Conservation (phyloP, 805 yeast species). For the Tetrapisispora pingtungensis region DNA sequence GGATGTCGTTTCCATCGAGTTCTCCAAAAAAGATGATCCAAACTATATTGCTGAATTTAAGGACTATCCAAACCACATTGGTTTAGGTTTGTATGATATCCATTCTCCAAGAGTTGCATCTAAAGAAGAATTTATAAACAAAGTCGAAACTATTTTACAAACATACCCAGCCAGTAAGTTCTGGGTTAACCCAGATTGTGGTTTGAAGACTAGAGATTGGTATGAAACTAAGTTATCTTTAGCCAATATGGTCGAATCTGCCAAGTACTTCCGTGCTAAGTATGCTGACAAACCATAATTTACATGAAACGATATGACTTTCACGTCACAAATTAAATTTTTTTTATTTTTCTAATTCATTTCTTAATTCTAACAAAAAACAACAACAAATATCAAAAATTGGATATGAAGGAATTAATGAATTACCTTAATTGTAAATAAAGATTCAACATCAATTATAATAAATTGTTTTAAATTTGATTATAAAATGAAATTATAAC, state of each 20-base stretch:
- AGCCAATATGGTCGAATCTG: slow-evolving; percentile 98
- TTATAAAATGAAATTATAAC: background rate
- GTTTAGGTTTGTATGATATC: slow-evolving; percentile 97
- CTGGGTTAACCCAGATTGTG: slow-evolving; percentile 99
- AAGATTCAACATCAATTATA: slow-evolving; percentile 9
- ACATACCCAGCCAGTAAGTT: slow-evolving; percentile 96
- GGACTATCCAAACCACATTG: slow-evolving; percentile 98
- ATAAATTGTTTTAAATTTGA: slow-evolving; percentile 29
- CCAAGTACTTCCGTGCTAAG: slow-evolving; percentile 81
- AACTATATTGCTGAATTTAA: slow-evolving; percentile 96
- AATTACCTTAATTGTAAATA: slow-evolving; percentile 1
- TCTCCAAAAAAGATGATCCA: slow-evolving; percentile 99
- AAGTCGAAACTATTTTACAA: slow-evolving; percentile 89
- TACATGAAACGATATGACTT: too few species aligned
- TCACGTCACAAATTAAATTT: too few species aligned
- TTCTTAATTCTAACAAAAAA: background rate
- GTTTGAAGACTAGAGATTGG: slow-evolving; percentile 99
- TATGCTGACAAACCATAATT: slow-evolving; percentile 31
- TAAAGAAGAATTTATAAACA: slow-evolving; percentile 86
- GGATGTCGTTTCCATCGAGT: slow-evolving; percentile 97
- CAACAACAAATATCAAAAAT: too few species aligned
- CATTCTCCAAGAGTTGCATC: slow-evolving; percentile 99
- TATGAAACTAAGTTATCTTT: slow-evolving; percentile 90
- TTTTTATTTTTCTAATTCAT: slow-evolving; percentile 4
- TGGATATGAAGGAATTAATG: slow-evolving; percentile 2